Evolutionary conservation across 1,139 yeast species (phyloP), one percentile per base, ranked within the genome.

Genomic region (Yamadazyma blattariae): DNA sequence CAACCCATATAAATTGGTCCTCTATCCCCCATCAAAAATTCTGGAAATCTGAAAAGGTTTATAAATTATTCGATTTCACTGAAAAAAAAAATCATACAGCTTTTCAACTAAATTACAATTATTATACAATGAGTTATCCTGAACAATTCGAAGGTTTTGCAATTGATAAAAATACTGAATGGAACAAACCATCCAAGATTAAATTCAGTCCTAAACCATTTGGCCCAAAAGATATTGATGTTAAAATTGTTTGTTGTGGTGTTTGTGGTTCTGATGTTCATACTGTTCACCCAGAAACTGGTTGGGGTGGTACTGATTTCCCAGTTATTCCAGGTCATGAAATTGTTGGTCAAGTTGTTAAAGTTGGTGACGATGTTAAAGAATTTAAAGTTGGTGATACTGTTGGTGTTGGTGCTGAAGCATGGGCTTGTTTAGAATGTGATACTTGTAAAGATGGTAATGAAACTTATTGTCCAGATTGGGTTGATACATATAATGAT

Each of bases 191-290:
- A 28, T 63, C 67, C 45, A 60, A 61, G 45, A 68, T 66, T 29
- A 52, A 58, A 12, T 73, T 63, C 51, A 53, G 52, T 22, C 69
- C 71, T 34, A 73, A 74, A 48, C 57, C 58, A 21, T 50, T 69
- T 38, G 53, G 51, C 25, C 61, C 61, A 16, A 50, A 59, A 34
- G 76, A 69, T 48, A 71, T 77, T 22, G 77, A 71, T 18, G 56
- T 77, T 43, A 59, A 74, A 53, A 71, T 52, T 46, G 61, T 63
- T 38, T 63, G 67, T 38, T 74, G 84, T 51, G 84, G 84, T 21
- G 62, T 79, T 39, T 79, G 86, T 57, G 83, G 82, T 14, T 64
- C 79, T 12, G 82, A 77, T 46, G 54, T 74, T 39, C 79, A 71
- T 50, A 63, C 73, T 27, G 58, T 61, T 29, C 19, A 17, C 7